Evolutionary conservation across 1,284 basidiomycete genomes (phyloP).

Genomic region (Trametes versicolor): DNA sequence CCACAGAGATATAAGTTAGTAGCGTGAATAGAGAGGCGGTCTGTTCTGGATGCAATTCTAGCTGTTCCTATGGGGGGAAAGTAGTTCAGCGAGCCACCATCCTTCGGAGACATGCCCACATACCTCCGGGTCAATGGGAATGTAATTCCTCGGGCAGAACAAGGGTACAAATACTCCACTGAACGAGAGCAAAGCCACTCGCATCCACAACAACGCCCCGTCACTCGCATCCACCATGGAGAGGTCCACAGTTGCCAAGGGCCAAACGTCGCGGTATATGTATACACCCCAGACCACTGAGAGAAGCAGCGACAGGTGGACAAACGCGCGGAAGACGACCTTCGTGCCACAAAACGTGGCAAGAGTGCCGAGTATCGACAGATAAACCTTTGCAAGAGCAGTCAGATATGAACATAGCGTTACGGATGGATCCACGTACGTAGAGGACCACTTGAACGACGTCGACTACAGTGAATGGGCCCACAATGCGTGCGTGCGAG

Average conservation of each 20-base stretch:
- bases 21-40: constrained; percentile 47
- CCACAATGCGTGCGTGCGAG: neutral
- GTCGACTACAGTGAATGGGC: neutral
- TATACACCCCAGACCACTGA: constrained; percentile 48
- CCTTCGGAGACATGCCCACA: neutral
- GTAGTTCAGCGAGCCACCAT: constrained; percentile 11
- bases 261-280: constrained; percentile 61
- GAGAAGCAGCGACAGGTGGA: constrained; percentile 25
- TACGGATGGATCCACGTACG: constrained; percentile 24
- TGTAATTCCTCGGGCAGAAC: constrained; percentile 53
- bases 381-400: constrained; percentile 18
- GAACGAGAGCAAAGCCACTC: constrained; percentile 51
- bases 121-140: constrained; percentile 52
- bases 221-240: constrained; percentile 50
- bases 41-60: constrained; percentile 47
- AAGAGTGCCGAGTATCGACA: constrained; percentile 9
- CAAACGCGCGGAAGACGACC: constrained; percentile 14
- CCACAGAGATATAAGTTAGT: constrained; percentile 44
- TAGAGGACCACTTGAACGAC: constrained; percentile 17
- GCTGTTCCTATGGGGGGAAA: constrained; percentile 35
- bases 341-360: neutral
- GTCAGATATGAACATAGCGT: too few species aligned
- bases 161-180: constrained; percentile 55
- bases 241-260: constrained; percentile 53
- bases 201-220: constrained; percentile 46